phyloP scores from a whole-genome alignment of 2,329 filamentous ascomycete species.

The Mycocentrospora acerina region DNA sequence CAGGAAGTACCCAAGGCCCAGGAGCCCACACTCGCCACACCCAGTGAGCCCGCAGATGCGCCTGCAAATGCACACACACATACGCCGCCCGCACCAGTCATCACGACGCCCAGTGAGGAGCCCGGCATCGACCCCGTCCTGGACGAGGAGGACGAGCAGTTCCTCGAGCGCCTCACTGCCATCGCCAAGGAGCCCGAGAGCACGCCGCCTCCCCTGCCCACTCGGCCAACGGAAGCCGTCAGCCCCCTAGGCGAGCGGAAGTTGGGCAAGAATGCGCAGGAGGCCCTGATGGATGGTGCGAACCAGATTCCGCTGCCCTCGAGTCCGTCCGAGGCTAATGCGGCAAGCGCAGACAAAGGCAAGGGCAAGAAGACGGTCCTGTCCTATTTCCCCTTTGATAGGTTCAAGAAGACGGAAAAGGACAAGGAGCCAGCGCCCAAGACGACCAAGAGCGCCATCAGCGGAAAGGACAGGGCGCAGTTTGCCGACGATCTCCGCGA shows the following conservation, averaged over 20 bases:
- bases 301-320: conserved; percentile 53
- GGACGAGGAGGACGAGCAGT: conserved; percentile 63
- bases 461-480: conserved; percentile 40
- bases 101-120: conserved; percentile 30
- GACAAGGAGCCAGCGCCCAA: conserved; percentile 28
- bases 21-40: conserved; percentile 16
- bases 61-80: no score
- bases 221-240: conserved; percentile 34
- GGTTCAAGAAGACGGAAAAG: conserved; percentile 39
- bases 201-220: conserved; percentile 46
- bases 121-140: conserved; percentile 48
- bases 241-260: conserved; percentile 38
- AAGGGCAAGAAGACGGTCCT: conserved; percentile 41
- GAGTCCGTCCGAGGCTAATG: conserved; percentile 45
- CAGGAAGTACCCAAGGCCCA: conserved; percentile 16
- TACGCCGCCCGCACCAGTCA: conserved; percentile 21
- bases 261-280: conserved; percentile 48
- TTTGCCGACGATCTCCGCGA: conserved; percentile 37
- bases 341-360: conserved; percentile 30
- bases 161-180: conserved; percentile 54
- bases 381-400: conserved; percentile 36
- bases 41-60: conserved; percentile 23
- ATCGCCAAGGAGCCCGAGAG: conserved; percentile 44
- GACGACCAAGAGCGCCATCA: conserved; percentile 31
- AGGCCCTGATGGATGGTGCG: conserved; percentile 48